Base-by-base conservation (phyloP, 495 filamentous ascomycete genomes). In the Choiromyces venosus region DNA sequence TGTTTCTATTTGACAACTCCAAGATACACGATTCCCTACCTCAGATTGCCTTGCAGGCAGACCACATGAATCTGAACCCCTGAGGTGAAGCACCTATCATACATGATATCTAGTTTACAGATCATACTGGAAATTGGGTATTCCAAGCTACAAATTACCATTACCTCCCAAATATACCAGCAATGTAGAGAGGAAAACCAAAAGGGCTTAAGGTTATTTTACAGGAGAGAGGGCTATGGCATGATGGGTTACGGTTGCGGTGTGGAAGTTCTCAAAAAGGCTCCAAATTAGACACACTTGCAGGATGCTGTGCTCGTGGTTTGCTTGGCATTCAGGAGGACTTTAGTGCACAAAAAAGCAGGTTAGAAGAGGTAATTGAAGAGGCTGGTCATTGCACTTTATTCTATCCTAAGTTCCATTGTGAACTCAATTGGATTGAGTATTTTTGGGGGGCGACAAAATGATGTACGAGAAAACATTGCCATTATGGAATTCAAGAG, bases 401-500 rank as follows among this genome's bases (percentile, higher is more conserved):
- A 21, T 68, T 69, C 21, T 74, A 70, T 66, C 67, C 61, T 25
- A 73, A 38, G 29, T 73, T 73, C 21, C 61, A 73, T 46, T 73
- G 71, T 66, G 71, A 73, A 56, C 33, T 74, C 18, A 74, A 74
- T 25, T 75, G 40, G 36, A 75, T 72, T 42, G 65, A 73, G 35
- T 68, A 67, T 21, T 72, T 75, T 21, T 75, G 44, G 70, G 64
- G 21, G 4, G 70, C 73, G 9, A 65, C 66, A 39, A 76, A 76
- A 61, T 69, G 52, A 46, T 29, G 70, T 33, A 66, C 66, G 2
- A 37, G 68, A 1, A 40, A 67, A 65, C 42, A 73, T 29, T 73
- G 37, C 61, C 64, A 66, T 18, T 73, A 73, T 69, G 6, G 12
- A 12, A 39, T 68, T n/a, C 52, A 42, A 39, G 69, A 46, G 18